Evolutionary conservation across 2,329 filamentous ascomycete genomes (phyloP), one percentile per base, ranked within the genome.

Genomic region (Talaromyces sp.): DNA sequence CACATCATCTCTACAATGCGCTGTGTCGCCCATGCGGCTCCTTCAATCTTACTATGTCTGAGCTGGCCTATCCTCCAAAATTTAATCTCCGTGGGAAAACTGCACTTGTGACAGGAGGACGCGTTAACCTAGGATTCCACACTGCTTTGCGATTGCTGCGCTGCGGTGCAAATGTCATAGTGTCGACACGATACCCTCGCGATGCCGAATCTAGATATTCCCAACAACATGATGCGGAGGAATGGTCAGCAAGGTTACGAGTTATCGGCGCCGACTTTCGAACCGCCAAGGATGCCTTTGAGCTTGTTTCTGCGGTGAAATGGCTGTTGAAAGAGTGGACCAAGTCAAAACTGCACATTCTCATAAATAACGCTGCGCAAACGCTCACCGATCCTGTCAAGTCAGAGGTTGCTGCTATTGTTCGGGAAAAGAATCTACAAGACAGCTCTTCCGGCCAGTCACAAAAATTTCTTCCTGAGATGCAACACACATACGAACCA

Each of bases 351-450:
- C 64, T 77, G 10, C 67, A 76, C 61, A 68, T 77, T 7, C 57
- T 77, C 52, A 69, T 77, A 64, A 77, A 76, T 55, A 77, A 77
- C 55, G 75, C 75, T 1, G 75, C 75, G 3, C 75, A 77, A 63
- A 77, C 73, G 0, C 61, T 75, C 44, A 76, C 73, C 0, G 75
- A 77, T 51, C 69, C 71, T 8, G 49, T 74, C 10, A 61, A 63
- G 39, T 70, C 67, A 32, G 73, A 76, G 53, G 44, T 66, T n/a
- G 63, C 30, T 22, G 71, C 71, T 0, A 67, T 76, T 10, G 54
- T 63, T 15, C 61, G 66, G n/a, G 71, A 73, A 49, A 33, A 62
- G 19, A 27, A 62, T 11, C 42, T 71, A 10, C 64, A 64, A 57
- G 52, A 55, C 36, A 49, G 44, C 19, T 49, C 22, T 17, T 19